Evolutionary conservation across 441 rosid species (phyloP).

Genomic region (Arabidopsis hybrid): DNA sequence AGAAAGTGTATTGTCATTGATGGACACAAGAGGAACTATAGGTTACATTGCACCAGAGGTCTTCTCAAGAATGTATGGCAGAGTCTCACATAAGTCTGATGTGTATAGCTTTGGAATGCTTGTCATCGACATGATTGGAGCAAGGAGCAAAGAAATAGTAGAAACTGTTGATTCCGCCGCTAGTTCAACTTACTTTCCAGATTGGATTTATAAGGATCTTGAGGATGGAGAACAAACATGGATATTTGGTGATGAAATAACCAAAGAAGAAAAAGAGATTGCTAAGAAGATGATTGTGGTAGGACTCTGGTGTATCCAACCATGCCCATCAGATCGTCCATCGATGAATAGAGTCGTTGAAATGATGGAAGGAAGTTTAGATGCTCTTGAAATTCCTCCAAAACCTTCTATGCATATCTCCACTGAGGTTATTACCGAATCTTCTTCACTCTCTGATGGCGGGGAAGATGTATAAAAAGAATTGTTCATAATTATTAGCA

Average conservation of each 20-base stretch:
- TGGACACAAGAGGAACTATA: constrained; percentile 13
- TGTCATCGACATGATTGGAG: constrained; percentile 29
- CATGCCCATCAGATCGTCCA: not conserved
- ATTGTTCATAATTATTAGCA: too few species aligned
- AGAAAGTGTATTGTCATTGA: constrained; percentile 24
- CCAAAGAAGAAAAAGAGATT: not conserved
- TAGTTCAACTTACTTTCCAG: constrained; percentile 5
- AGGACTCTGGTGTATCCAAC: not conserved
- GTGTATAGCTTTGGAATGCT: constrained; percentile 34
- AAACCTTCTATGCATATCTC: not conserved
- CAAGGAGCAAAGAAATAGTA: not conserved
- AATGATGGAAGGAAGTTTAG: not conserved
- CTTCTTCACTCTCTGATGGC: not conserved
- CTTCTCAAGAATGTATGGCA: constrained; percentile 17
- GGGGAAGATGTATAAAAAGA: too few species aligned
- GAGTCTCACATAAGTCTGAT: constrained; percentile 30
- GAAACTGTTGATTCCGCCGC: not conserved
- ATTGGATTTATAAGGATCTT: not conserved
- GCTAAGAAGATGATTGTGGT: not conserved
- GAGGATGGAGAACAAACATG: not conserved
- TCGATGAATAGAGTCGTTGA: not conserved
- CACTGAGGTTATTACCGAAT: not conserved
- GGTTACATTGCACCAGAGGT: constrained; percentile 34
- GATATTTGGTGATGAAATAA: not conserved
- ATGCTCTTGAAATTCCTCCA: not conserved